phyloP scores from a whole-genome alignment of 1,284 basidiomycete species.

The Cutaneotrichosporon sp. region DNA sequence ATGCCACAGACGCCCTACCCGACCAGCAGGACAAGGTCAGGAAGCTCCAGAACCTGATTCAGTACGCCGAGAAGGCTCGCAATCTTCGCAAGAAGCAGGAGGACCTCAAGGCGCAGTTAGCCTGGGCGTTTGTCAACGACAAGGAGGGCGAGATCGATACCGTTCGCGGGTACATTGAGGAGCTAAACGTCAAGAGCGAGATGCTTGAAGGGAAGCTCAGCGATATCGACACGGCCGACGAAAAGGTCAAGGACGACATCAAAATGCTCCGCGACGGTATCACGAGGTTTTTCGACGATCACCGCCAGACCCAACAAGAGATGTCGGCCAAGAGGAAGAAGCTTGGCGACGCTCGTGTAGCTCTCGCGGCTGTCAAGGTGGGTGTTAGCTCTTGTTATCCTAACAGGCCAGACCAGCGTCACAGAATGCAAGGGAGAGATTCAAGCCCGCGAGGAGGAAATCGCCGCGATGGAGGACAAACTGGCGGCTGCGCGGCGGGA shows the following conservation, averaged over 20 bases:
- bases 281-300: slow-evolving; percentile 10
- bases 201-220: slow-evolving; percentile 11
- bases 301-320: slow-evolving; percentile 1
- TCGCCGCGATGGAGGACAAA: slow-evolving; percentile 2
- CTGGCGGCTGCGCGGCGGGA: slow-evolving; percentile 1
- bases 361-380: neutral
- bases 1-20: slow-evolving; percentile 29
- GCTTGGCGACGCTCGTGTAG: slow-evolving; percentile 52
- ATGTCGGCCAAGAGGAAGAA: slow-evolving; percentile 33
- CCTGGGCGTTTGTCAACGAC: slow-evolving; percentile 79
- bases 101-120: slow-evolving; percentile 59
- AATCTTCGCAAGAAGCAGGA: slow-evolving; percentile 63
- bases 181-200: slow-evolving; percentile 21
- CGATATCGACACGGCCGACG: slow-evolving; percentile 40
- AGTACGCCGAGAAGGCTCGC: slow-evolving; percentile 70
- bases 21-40: slow-evolving; percentile 27
- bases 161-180: slow-evolving; percentile 4
- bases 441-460: slow-evolving; percentile 54
- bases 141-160: slow-evolving; percentile 57
- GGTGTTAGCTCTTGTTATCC: neutral
- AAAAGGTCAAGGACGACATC: slow-evolving; percentile 45
- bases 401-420: neutral
- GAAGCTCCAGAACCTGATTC: slow-evolving; percentile 56
- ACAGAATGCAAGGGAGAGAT: slow-evolving; percentile 45
- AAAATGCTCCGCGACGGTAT: slow-evolving; percentile 57